These are phyloP conservation scores for Cichorium intybus DNA, from an alignment of 140 eudicot species.

Conservation along the genomic window DNA sequence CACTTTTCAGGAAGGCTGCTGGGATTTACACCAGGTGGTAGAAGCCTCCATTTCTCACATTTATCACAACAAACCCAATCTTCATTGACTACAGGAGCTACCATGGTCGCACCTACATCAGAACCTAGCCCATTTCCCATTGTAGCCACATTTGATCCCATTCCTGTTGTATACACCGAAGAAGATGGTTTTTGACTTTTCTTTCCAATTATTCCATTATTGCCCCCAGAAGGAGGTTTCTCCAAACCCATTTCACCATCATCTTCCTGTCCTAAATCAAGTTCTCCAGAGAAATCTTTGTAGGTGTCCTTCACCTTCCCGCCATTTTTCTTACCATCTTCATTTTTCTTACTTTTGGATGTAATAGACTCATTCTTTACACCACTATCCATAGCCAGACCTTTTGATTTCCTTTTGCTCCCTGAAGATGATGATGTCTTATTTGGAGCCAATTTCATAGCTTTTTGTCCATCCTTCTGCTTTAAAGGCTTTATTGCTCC, in stretches of 20 bases:
- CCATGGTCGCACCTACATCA: slow-evolving; percentile 35
- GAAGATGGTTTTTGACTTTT: slow-evolving; percentile 39
- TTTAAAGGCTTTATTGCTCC: background rate
- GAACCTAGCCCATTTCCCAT: slow-evolving; percentile 37
- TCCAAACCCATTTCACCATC: slow-evolving; percentile 40
- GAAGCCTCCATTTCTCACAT: slow-evolving; percentile 88
- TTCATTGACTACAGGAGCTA: slow-evolving; percentile 59
- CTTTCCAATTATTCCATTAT: slow-evolving; percentile 31
- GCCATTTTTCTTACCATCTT: slow-evolving; percentile 34
- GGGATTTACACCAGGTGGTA: slow-evolving; percentile 74
- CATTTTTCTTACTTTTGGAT: slow-evolving; percentile 23
- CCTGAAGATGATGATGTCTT: slow-evolving; percentile 44
- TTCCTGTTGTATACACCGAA: too few species aligned
- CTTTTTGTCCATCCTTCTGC: slow-evolving; percentile 40
- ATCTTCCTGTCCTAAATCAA: slow-evolving; percentile 57
- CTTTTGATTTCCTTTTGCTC: slow-evolving; percentile 45
- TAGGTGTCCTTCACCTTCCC: slow-evolving; percentile 52
- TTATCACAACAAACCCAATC: slow-evolving; percentile 91
- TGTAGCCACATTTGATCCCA: slow-evolving; percentile 28
- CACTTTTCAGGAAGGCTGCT: slow-evolving; percentile 77
- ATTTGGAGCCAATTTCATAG: slow-evolving; percentile 22
- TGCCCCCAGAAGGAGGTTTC: slow-evolving; percentile 36
- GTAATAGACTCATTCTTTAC: slow-evolving; percentile 32
- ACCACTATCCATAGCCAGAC: slow-evolving; percentile 20
- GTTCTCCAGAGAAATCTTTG: slow-evolving; percentile 78